Evolutionary conservation across 495 filamentous ascomycete genomes (phyloP), one percentile per base, ranked within the genome.

Genomic region (Lineolata rhizophorae): DNA sequence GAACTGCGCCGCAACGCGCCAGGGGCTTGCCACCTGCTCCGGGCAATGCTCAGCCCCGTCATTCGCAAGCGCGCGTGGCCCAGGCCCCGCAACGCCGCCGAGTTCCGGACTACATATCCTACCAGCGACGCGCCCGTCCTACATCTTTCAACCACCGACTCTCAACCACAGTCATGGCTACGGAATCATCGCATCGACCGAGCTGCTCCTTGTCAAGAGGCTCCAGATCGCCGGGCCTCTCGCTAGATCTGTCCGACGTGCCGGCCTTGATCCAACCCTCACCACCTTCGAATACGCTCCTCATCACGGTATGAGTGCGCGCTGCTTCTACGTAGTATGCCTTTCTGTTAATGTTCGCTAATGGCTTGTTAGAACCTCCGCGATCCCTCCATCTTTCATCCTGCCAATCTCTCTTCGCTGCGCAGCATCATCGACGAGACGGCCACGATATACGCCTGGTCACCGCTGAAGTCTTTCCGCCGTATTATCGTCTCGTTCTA

Each of bases 401-500:
- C 80, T 0, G 51, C 67, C 31, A 78, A 80, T 38, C 67, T 94
- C 34, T 60, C 72, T 36, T 63, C 60, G 14, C 81, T 97, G 51
- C 76, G 74, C 44, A 53, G 66, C 22, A 65, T 75, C 30, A 73
- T 94, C 50, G 57, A 61, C 42, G 49, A 54, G 3, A 60, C 72
- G 17, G 77, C 74, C 0, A 19, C 15, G 5, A 65, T 94, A 35
- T 72, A 87, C 59, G 70, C 73, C 35, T 95, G 83, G 70, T 78
- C 81, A 20, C 87, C 87, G 0, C 67, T 97, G 21, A 84, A 81
- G 39, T 92, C 81, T 12, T 72, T 95, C 61, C 75, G 76, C 44
- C 78, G 87, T 46, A 85, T 97, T 48, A 64, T 93, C 46, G 76
- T 76, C 44, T 87, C 83, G 30, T 95, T 95, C 65, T 61, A 61